A percentile compares a stretch with the other conserved stretches of the same genome.
Evolutionary conservation across 2,329 filamentous ascomycete genomes (phyloP).

Genomic region (Eutypa lata): DNA sequence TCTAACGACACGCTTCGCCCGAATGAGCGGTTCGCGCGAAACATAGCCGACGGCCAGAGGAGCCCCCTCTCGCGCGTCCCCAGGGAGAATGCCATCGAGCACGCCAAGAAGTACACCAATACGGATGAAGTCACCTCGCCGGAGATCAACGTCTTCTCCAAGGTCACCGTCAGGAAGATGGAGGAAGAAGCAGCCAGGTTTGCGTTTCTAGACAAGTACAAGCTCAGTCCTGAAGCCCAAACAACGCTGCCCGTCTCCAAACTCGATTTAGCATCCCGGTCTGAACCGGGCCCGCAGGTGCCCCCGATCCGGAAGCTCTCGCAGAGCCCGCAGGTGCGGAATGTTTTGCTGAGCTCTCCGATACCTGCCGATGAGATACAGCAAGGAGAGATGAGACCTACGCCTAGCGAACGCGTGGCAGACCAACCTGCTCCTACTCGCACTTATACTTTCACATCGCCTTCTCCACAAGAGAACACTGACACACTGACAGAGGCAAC

Average conservation of each 20-base stretch:
- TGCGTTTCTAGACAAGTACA: background rate
- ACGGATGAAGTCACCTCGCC: background rate
- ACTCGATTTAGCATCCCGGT: too few relatives aligned
- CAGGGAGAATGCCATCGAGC: background rate
- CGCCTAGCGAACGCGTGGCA: too few relatives aligned
- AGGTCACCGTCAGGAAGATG: background rate
- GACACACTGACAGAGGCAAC: too few relatives aligned
- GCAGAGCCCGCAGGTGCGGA: background rate
- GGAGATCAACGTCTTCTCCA: background rate
- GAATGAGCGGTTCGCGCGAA: background rate
- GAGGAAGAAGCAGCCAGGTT: background rate
- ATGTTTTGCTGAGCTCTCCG: background rate
- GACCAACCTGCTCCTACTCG: too few relatives aligned
- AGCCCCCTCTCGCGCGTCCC: background rate
- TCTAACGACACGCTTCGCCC: background rate
- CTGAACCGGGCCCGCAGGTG: too few relatives aligned
- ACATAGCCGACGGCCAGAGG: background rate
- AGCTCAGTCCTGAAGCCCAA: too few relatives aligned
- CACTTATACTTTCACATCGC: too few relatives aligned
- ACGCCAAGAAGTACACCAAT: background rate
- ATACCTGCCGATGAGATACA: too few relatives aligned
- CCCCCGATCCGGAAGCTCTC: background rate
- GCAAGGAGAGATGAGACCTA: too few relatives aligned
- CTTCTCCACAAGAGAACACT: too few relatives aligned
- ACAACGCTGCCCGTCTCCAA: too few relatives aligned